These are phyloP conservation scores for Hypoxylon sp. DNA, from an alignment of 2,329 filamentous ascomycete genomes.

Conservation along the genomic window DNA sequence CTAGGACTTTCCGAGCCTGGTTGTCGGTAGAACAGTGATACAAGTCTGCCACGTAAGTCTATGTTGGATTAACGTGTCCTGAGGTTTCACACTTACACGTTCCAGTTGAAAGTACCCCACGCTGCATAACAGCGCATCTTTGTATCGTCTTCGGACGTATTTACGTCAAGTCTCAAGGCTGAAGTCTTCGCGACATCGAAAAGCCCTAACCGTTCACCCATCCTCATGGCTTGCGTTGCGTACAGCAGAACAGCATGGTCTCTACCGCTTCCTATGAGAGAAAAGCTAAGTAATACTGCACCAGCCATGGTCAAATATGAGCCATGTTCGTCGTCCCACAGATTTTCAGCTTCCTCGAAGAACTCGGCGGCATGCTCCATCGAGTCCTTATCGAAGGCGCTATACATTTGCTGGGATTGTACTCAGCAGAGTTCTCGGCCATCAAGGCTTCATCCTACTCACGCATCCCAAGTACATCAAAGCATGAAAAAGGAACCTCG, in stretches of 20 bases:
- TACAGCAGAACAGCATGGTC: constrained; percentile 55
- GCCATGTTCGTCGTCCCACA: constrained; percentile 48
- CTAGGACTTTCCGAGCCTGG: constrained; percentile 50
- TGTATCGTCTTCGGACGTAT: constrained; percentile 40
- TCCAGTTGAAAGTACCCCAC: constrained; percentile 59
- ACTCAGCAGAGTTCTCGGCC: not conserved
- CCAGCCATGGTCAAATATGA: constrained; percentile 53
- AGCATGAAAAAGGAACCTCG: constrained; percentile 55
- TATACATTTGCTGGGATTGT: constrained; percentile 56
- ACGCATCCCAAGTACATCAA: constrained; percentile 57
- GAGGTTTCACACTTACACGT: constrained; percentile 51
- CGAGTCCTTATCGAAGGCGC: constrained; percentile 49
- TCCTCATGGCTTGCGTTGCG: constrained; percentile 49
- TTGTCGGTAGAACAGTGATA: constrained; percentile 55
- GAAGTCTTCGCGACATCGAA: constrained; percentile 45
- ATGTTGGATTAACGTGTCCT: not conserved
- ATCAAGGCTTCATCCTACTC: constrained; percentile 40
- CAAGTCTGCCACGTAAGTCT: constrained; percentile 45
- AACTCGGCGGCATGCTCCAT: constrained; percentile 45
- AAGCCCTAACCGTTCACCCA: constrained; percentile 53
- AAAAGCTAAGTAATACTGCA: constrained; percentile 55
- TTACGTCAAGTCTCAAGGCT: constrained; percentile 4
- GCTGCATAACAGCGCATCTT: constrained; percentile 48
- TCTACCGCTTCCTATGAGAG: constrained; percentile 55
- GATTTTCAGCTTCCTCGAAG: constrained; percentile 49